These are phyloP conservation scores for Exophiala oligosperma DNA, from an alignment of 2,329 filamentous ascomycete species.

Conservation along the genomic window DNA sequence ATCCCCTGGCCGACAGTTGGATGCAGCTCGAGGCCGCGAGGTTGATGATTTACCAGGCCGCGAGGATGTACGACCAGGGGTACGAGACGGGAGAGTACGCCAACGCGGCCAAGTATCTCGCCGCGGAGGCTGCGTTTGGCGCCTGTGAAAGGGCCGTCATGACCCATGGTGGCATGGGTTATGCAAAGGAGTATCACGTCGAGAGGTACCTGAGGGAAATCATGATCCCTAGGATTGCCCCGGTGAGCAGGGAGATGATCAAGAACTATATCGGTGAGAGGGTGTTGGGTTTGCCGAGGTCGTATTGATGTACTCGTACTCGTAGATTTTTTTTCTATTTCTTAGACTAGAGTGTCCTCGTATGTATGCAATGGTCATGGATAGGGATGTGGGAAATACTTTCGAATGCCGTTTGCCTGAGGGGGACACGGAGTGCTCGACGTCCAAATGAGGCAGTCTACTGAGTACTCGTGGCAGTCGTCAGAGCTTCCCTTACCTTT, in stretches of 20 bases:
- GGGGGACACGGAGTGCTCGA: too few species aligned
- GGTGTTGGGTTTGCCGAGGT: constrained; percentile 43
- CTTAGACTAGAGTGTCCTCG: too few species aligned
- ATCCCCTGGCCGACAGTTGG: constrained; percentile 59
- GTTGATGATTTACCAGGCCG: constrained; percentile 61
- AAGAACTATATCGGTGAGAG: constrained; percentile 48
- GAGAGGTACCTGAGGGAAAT: constrained; percentile 61
- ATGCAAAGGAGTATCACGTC: constrained; percentile 63
- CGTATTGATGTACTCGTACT: constrained; percentile 36
- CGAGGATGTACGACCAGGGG: constrained; percentile 57
- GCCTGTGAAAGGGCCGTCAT: constrained; percentile 61
- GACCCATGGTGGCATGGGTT: constrained; percentile 63
- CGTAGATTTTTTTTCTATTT: too few species aligned
- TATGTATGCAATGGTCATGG: too few species aligned
- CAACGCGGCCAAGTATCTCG: constrained; percentile 60
- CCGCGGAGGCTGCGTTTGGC: constrained; percentile 61
- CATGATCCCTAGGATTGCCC: constrained; percentile 60
- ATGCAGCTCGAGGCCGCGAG: constrained; percentile 65
- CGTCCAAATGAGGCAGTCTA: too few species aligned
- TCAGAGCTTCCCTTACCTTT: too few species aligned
- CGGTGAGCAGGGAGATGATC: constrained; percentile 56
- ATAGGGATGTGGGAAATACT: too few species aligned
- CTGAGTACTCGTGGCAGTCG: too few species aligned
- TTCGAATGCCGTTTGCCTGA: too few species aligned
- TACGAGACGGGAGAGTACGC: constrained; percentile 55